Conservation (phyloP, 2,329 filamentous ascomycete species). For the Aureobasidium namibiae region DNA sequence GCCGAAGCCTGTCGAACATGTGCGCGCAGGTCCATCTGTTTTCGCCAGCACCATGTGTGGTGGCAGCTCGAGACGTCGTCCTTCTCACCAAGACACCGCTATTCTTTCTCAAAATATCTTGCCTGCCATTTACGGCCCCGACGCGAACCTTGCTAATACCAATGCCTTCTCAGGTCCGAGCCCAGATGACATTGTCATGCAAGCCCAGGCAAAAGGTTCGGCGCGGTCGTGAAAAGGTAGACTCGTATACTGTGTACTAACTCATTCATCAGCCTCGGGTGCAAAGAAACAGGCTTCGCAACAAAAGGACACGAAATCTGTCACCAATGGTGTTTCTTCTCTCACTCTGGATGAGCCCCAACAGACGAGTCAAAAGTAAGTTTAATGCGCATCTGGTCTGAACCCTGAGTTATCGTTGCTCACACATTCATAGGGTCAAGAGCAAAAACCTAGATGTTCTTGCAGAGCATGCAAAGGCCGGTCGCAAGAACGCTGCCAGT, state of each 20-base stretch:
- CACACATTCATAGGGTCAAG: slow-evolving; percentile 36
- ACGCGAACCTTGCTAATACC: slow-evolving; percentile 34
- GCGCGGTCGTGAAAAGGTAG: slow-evolving; percentile 13
- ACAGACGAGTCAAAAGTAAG: slow-evolving; percentile 6
- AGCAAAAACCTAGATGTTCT: slow-evolving; percentile 77
- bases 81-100: neutral
- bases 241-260: neutral
- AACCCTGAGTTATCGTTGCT: neutral
- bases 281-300: slow-evolving; percentile 15
- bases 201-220: slow-evolving; percentile 57
- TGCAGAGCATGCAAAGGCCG: slow-evolving; percentile 66
- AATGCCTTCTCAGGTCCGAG: slow-evolving; percentile 76
- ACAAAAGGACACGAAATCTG: slow-evolving; percentile 25
- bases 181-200: slow-evolving; percentile 81
- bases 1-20: neutral
- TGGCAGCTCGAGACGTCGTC: neutral
- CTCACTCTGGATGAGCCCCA: slow-evolving; percentile 42
- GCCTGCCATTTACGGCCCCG: slow-evolving; percentile 34
- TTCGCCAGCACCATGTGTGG: slow-evolving; percentile 14
- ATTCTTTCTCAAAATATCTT: slow-evolving; percentile 20
- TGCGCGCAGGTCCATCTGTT: slow-evolving; percentile 13
- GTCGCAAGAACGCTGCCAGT: slow-evolving; percentile 60
- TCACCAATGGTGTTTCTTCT: slow-evolving; percentile 41
- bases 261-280: slow-evolving; percentile 17
- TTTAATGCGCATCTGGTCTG: neutral